These are phyloP conservation scores for Dictyostelium brefeldianum DNA, from an alignment of 78 protist species.

Conservation along the genomic window DNA sequence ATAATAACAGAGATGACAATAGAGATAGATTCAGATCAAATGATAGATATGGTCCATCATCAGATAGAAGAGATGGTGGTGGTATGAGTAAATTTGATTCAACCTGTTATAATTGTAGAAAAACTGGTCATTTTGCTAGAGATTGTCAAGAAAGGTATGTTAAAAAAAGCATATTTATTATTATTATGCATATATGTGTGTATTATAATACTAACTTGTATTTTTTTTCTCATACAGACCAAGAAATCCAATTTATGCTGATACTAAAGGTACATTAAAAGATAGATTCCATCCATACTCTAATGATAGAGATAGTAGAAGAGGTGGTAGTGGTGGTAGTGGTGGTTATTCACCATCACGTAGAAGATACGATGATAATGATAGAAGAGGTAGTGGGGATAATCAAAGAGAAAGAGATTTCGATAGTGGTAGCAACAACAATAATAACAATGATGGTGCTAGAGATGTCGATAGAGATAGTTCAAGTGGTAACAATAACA, in stretches of 20 bases:
- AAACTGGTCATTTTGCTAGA: constrained; percentile 66
- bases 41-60: neutral
- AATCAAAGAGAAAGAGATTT: constrained; percentile 23
- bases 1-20: neutral
- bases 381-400: neutral
- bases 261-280: constrained; percentile 56
- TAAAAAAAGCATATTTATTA: no score
- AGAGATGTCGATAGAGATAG: neutral
- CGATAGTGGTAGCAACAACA: neutral
- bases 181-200: no score
- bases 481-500: neutral
- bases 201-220: neutral
- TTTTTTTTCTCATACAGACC: constrained; percentile 4
- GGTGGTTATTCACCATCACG: constrained; percentile 2
- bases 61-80: neutral
- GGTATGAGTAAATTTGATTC: constrained; percentile 4
- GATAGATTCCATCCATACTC: constrained; percentile 63
- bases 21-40: constrained; percentile 1
- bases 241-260: constrained; percentile 71
- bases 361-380: constrained; percentile 22
- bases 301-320: neutral
- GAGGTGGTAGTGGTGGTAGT: neutral
- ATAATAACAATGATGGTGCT: neutral
- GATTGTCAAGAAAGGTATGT: constrained; percentile 53
- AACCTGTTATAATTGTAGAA: constrained; percentile 53